Base-by-base conservation (phyloP, 129 eudicot species). In the Lonicera japonica region DNA sequence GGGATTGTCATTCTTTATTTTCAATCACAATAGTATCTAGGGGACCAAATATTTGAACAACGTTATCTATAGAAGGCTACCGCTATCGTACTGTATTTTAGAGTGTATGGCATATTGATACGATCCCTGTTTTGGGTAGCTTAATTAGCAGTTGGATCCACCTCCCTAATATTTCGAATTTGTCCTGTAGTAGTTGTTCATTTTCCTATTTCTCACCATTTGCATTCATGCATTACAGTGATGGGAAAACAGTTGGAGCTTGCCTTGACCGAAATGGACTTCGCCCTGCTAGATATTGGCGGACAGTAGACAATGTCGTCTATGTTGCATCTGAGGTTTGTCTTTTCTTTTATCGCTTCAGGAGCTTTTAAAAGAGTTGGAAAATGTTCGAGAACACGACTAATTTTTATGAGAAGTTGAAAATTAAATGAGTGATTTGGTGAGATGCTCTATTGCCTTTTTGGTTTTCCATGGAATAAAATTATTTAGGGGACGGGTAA, bases 241-340 rank as follows among this genome's bases (percentile, higher is more conserved):
- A 94, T 71, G 99, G 99, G 73, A 94, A 88, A 75, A 94, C 96
- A 55, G 99, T 94, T 65, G 99, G 99, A 59, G 99, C 99, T 61
- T 85, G 94, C 67, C 95, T 94, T 62, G 99, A 94, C 66, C 87
- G 99, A 21, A 94, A 94, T 73, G 99, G 99, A 55, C 96, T 94
- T 76, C 96, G 99, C 6, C 99, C 99, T 66, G 99, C 99, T 54
- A 94, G 99, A 84, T 94, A 94, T 66, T 94, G 99, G 99, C 83
- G 89, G 68, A 94, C 99, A 36, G 78, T 48, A 53, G 99, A 94
- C 84, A 94, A 94, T 75, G 82, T 86, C 54, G 99, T 94, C 66
- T 94, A 94, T 73, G 99, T 94, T 70, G 99, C 99, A 80, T 94
- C 99, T 67, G 99, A 94, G 96, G 98, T 87, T 67, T 25, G 68